Base-by-base conservation (phyloP, 768 basidiomycete genomes). In the Pleurotus ostreatus region DNA sequence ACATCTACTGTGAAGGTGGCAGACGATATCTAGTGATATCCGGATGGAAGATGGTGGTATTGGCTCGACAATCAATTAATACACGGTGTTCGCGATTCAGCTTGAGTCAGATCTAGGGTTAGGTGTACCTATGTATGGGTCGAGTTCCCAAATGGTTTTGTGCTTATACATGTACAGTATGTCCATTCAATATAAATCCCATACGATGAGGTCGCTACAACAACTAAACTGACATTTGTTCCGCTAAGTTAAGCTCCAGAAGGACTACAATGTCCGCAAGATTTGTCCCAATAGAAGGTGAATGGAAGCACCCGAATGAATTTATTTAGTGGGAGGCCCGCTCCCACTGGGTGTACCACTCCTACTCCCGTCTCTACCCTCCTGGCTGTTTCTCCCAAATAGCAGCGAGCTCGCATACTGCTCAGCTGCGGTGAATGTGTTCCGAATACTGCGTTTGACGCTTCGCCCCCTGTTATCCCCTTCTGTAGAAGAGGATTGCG, bases 361-460 rank as follows among this genome's bases (percentile, higher is more conserved):
- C 41, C 43, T 26, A 13, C 43, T 37, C n/a, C 62, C 63, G 20
- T 59, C 52, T 47, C 59, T 25, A 65, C 66, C 46, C 59, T 58
- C 41, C 56, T 63, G 43, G 55, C 43, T 22, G 69, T 60, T 15
- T 20, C 85, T 77, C n/a, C 86, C 85, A 57, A 89, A 88, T 37
- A 87, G 69, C 58, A 88, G 78, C 4, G 82, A 76, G 58, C 74
- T 82, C 4, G 85, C 83, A 64, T 85, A 86, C 55, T 85, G 82
- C 63, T 89, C 88, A 9, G 89, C 88, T 37, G 81, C 84, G 55
- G 77, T 82, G 45, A 90, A 68, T 12, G 87, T 88, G 57, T 79
- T 88, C 48, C 88, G 78, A 49, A 89, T 61, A 60, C 81, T 84
- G 59, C 83, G 75, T 67, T 81, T 87, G 38, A 85, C 83, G 61